Conservation (phyloP, 164 flowering plant genomes). For the Sedum album region DNA sequence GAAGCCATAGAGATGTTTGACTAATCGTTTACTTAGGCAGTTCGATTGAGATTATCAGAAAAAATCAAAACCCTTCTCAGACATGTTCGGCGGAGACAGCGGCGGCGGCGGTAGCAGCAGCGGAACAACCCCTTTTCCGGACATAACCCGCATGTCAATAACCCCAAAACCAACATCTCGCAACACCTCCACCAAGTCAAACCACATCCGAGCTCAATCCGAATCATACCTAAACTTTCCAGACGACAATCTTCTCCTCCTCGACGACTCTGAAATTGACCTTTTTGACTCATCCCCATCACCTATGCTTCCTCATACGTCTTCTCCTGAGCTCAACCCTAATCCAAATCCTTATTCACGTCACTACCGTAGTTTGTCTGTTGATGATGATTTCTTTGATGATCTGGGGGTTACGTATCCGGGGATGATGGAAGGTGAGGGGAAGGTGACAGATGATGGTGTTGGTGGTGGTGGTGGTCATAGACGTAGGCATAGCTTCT, state of each 20-base stretch:
- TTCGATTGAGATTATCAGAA: too few species aligned
- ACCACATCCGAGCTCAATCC: slow-evolving; percentile 76
- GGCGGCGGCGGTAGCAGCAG: too few species aligned
- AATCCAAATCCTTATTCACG: slow-evolving; percentile 19
- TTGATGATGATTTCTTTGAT: slow-evolving; percentile 85
- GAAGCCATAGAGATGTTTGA: too few species aligned
- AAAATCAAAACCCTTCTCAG: background rate
- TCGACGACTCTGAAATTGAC: slow-evolving; percentile 27
- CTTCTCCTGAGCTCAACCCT: background rate
- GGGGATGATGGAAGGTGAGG: slow-evolving; percentile 14
- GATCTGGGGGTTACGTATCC: slow-evolving; percentile 30
- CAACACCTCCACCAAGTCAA: slow-evolving; percentile 24
- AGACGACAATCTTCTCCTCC: slow-evolving; percentile 39
- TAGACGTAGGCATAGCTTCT: slow-evolving; percentile 50
- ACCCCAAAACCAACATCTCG: slow-evolving; percentile 32
- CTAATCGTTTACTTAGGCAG: background rate
- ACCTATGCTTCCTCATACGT: slow-evolving; percentile 14
- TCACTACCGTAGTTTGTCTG: slow-evolving; percentile 75
- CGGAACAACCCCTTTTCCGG: slow-evolving; percentile 13
- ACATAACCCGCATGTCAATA: slow-evolving; percentile 59
- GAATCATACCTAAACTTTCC: slow-evolving; percentile 64
- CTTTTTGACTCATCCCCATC: slow-evolving; percentile 25
- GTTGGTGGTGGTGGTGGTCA: slow-evolving; percentile 21
- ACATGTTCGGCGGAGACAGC: slow-evolving; percentile 21
- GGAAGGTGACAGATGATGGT: slow-evolving; percentile 26